Evolutionary conservation across 1,139 yeast species (phyloP).

Genomic region (Debaryomyces psychrophilus): DNA sequence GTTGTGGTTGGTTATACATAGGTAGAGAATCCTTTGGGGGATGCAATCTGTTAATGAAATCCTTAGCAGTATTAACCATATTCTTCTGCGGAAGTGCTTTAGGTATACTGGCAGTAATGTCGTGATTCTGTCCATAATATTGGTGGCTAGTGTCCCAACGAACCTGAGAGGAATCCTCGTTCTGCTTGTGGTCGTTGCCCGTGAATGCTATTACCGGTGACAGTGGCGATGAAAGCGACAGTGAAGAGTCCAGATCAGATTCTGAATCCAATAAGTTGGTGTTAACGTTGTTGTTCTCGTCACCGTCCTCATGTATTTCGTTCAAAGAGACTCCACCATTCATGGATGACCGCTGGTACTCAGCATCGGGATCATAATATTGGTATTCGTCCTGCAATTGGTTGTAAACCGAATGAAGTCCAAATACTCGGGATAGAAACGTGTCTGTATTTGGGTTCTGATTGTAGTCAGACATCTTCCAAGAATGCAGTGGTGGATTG

Average conservation of each 20-base stretch:
- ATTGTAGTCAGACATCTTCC: slow-evolving; percentile 14
- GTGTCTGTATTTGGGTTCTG: slow-evolving; percentile 41
- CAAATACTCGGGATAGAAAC: slow-evolving; percentile 59
- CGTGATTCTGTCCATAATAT: slow-evolving; percentile 1
- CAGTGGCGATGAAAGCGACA: slow-evolving; percentile 23
- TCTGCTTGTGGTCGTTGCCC: slow-evolving; percentile 1
- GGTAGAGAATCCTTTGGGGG: slow-evolving; percentile 10
- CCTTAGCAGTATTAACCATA: slow-evolving; percentile 3
- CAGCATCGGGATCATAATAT: slow-evolving; percentile 42
- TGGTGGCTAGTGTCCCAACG: slow-evolving; percentile 9
- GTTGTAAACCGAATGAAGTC: slow-evolving; percentile 52
- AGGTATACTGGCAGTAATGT: background rate
- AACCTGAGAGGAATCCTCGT: slow-evolving; percentile 1
- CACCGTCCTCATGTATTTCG: slow-evolving; percentile 9
- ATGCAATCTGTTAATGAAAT: background rate
- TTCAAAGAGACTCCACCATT: slow-evolving; percentile 10
- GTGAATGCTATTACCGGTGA: slow-evolving; percentile 12
- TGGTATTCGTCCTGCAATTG: slow-evolving; percentile 44
- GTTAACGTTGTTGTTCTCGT: slow-evolving; percentile 12
- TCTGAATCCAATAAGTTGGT: slow-evolving; percentile 35
- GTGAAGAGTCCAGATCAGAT: slow-evolving; percentile 38
- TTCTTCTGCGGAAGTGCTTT: background rate
- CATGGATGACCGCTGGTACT: slow-evolving; percentile 14
- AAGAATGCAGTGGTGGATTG: background rate
- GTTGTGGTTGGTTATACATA: slow-evolving; percentile 14